Conservation (phyloP, 140 eudicot genomes). For the Flaveria floridana region DNA sequence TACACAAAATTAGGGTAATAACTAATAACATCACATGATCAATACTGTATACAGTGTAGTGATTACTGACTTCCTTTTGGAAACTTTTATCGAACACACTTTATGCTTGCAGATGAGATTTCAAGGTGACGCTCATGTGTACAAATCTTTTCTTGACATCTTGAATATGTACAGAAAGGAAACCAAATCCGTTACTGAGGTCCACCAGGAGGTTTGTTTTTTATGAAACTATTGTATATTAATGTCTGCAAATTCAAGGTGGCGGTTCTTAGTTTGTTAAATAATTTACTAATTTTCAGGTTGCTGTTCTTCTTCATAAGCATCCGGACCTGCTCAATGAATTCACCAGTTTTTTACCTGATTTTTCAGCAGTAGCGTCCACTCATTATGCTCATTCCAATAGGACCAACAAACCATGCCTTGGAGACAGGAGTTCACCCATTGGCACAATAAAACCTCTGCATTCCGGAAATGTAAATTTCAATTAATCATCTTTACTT, state of each 20-base stretch:
- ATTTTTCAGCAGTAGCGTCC: conserved; percentile 41
- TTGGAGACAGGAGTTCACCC: conserved; percentile 47
- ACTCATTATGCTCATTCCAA: conserved; percentile 40
- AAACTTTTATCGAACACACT: conserved; percentile 15
- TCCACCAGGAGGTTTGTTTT: conserved; percentile 65
- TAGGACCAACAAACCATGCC: conserved; percentile 35
- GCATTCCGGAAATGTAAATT: conserved; percentile 55
- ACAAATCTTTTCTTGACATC: conserved; percentile 82
- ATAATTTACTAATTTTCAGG: conserved; percentile 45
- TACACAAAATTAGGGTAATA: conserved; percentile 63
- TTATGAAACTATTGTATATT: conserved; percentile 17
- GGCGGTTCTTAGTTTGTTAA: neutral
- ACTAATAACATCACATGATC: conserved; percentile 10
- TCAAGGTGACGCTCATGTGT: conserved; percentile 75
- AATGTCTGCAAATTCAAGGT: conserved; percentile 9
- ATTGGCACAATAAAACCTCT: conserved; percentile 37
- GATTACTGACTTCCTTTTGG: neutral
- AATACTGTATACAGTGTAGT: neutral
- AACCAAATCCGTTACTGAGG: conserved; percentile 55
- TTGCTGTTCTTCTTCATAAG: conserved; percentile 71
- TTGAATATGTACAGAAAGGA: conserved; percentile 73
- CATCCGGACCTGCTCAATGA: conserved; percentile 72
- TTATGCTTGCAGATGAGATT: conserved; percentile 64
- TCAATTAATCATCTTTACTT: conserved; percentile 9
- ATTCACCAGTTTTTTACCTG: conserved; percentile 67